Evolutionary conservation across 1,284 basidiomycete species (phyloP), one percentile per base, ranked within the genome.

Genomic region (Uromyces viciae-fabae): DNA sequence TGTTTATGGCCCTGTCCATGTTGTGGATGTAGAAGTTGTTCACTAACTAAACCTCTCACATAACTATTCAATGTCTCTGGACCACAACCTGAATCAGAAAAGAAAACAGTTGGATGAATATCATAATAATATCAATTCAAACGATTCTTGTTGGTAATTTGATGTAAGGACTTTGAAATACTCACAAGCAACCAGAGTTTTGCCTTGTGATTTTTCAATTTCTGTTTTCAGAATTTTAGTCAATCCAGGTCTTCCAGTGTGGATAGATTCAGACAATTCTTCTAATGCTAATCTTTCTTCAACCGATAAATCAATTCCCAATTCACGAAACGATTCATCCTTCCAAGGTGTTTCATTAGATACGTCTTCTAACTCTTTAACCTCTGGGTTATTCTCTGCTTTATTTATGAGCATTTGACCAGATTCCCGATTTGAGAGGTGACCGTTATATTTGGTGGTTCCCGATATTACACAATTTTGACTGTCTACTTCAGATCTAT

Each of bases 141-240:
- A n/a, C n/a, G n/a, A n/a, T n/a, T n/a, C n/a, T n/a, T n/a, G n/a
- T n/a, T n/a, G n/a, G n/a, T n/a, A n/a, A n/a, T n/a, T n/a, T n/a
- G n/a, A n/a, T n/a, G n/a, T n/a, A n/a, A n/a, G n/a, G n/a, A n/a
- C n/a, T 9, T 22, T n/a, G 36, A 25, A 11, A 46, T n/a, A 54
- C 77, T 73, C 31, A 80, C 77, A 80, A 36, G 77, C 68, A 22
- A 80, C 69, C 31, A 80, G 15, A 2, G 56, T 73, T 49, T 52
- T 58, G 3, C 77, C 77, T 33, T 22, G 9, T 9, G 77, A 72
- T 11, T 46, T 58, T 17, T 68, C 66, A 22, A 80, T 46, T 36
- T 80, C 77, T 15, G 17, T 22, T 28, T 71, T 58, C 28, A 80
- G 28, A 38, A 73, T 72, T 42, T 73, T 69, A 0, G 28, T 0